Conservation (phyloP, 306 rosid genomes). For the Medicago ruthenica region DNA sequence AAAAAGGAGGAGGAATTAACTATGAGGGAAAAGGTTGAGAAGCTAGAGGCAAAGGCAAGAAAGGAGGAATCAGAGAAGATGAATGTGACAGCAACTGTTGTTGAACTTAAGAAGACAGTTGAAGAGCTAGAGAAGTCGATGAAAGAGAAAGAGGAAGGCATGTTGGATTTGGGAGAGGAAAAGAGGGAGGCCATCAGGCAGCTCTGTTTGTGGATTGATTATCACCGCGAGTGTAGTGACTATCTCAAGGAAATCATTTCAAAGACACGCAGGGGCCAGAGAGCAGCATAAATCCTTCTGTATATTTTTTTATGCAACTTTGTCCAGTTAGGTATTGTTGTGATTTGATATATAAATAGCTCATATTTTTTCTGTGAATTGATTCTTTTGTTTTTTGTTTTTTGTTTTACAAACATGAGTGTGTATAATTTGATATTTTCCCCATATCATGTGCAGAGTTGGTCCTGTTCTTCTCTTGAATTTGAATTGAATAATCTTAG, state of each 20-base stretch:
- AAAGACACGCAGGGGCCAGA: slow-evolving; percentile 64
- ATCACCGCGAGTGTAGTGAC: slow-evolving; percentile 79
- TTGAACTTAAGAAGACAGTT: slow-evolving; percentile 66
- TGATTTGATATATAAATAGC: slow-evolving; percentile 40
- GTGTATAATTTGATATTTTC: slow-evolving; percentile 40
- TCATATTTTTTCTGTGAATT: slow-evolving; percentile 44
- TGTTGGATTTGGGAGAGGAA: slow-evolving; percentile 80
- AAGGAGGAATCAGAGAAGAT: slow-evolving; percentile 68
- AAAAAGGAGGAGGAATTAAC: slow-evolving; percentile 49
- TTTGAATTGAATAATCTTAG: slow-evolving; percentile 35
- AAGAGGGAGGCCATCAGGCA: slow-evolving; percentile 95
- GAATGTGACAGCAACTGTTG: slow-evolving; percentile 56
- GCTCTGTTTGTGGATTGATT: slow-evolving; percentile 89
- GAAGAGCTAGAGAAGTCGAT: slow-evolving; percentile 66
- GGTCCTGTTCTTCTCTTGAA: slow-evolving; percentile 19
- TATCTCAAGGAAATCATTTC: slow-evolving; percentile 71
- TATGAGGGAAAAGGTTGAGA: slow-evolving; percentile 53
- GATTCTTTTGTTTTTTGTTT: slow-evolving; percentile 40
- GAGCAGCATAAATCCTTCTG: slow-evolving; percentile 51
- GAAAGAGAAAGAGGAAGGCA: slow-evolving; percentile 72
- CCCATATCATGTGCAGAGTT: slow-evolving; percentile 26
- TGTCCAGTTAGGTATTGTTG: slow-evolving; percentile 35
- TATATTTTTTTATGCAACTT: slow-evolving; percentile 31
- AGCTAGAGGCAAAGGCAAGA: slow-evolving; percentile 61
- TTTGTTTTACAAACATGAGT: slow-evolving; percentile 32